Percentiles rank a stretch among this genome's conserved stretches.
Evolutionary conservation across 306 rosid species (phyloP).

Genomic region (Vigna hirtella): DNA sequence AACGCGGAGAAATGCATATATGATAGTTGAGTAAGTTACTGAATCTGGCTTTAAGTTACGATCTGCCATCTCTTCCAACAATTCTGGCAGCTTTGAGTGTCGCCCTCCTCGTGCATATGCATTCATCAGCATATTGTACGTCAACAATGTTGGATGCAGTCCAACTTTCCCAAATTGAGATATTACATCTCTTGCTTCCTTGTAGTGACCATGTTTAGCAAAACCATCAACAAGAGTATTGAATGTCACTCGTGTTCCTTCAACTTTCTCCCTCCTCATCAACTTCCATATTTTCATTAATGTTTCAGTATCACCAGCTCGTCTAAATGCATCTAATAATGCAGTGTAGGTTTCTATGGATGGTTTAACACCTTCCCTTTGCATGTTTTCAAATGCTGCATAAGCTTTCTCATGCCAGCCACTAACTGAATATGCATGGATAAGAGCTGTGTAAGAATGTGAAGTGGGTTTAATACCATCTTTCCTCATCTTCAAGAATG

Average conservation of each 20-base stretch:
- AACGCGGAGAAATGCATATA: conserved; percentile 77
- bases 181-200: conserved; percentile 85
- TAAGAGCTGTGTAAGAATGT: conserved; percentile 86
- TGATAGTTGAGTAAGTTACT: conserved; percentile 82
- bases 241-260: conserved; percentile 80
- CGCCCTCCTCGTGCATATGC: conserved; percentile 94
- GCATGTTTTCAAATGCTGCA: conserved; percentile 77
- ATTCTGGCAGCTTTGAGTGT: conserved; percentile 77
- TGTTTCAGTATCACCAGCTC: conserved; percentile 71
- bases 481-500: conserved; percentile 89
- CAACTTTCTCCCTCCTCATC: conserved; percentile 70
- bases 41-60: conserved; percentile 81
- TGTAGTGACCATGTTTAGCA: conserved; percentile 83
- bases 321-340: conserved; percentile 87
- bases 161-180: conserved; percentile 80
- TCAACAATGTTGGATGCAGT: conserved; percentile 76
- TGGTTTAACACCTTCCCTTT: conserved; percentile 71
- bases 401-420: conserved; percentile 96
- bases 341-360: conserved; percentile 91
- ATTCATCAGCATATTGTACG: conserved; percentile 89
- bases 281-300: conserved; percentile 84
- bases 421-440: conserved; percentile 81
- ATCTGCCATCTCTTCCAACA: conserved; percentile 78
- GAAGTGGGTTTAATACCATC: conserved; percentile 81
- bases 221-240: conserved; percentile 88